Conservation (phyloP, 441 rosid genomes). For the Theobroma grandiflorum region DNA sequence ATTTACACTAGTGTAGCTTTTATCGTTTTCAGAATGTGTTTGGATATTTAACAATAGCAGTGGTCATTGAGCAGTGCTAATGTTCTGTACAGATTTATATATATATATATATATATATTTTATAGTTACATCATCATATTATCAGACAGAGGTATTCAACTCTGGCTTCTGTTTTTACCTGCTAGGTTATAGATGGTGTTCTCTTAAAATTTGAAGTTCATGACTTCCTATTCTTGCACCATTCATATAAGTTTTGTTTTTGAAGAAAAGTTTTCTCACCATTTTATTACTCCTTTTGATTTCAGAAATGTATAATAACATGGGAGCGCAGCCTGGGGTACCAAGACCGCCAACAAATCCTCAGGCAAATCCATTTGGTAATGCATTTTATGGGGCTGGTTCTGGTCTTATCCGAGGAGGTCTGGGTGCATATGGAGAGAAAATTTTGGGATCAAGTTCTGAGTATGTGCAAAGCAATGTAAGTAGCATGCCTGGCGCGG, state of each 20-base stretch:
- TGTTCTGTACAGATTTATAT: background rate
- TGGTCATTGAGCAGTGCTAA: background rate
- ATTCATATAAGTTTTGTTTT: background rate
- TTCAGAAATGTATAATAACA: slow-evolving; percentile 79
- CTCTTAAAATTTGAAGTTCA: background rate
- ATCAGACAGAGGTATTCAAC: background rate
- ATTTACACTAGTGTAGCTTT: background rate
- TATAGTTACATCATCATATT: background rate
- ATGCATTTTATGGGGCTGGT: slow-evolving; percentile 91
- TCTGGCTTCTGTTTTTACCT: background rate
- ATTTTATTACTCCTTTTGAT: background rate
- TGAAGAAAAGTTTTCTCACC: background rate
- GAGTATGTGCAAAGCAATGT: slow-evolving; percentile 98
- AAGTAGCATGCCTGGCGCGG: slow-evolving; percentile 36
- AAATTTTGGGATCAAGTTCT: slow-evolving; percentile 85
- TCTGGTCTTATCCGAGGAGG: slow-evolving; percentile 92
- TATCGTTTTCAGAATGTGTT: background rate
- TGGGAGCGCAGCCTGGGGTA: slow-evolving; percentile 72
- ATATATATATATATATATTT: background rate
- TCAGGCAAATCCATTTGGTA: slow-evolving; percentile 87
- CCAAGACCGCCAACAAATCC: slow-evolving; percentile 62
- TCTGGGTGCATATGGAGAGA: slow-evolving; percentile 92
- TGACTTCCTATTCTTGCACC: background rate
- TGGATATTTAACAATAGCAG: background rate
- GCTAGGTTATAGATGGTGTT: background rate